Base-by-base conservation (phyloP, 2,329 filamentous ascomycete genomes). In the Aspergillus pseudotamarii region DNA sequence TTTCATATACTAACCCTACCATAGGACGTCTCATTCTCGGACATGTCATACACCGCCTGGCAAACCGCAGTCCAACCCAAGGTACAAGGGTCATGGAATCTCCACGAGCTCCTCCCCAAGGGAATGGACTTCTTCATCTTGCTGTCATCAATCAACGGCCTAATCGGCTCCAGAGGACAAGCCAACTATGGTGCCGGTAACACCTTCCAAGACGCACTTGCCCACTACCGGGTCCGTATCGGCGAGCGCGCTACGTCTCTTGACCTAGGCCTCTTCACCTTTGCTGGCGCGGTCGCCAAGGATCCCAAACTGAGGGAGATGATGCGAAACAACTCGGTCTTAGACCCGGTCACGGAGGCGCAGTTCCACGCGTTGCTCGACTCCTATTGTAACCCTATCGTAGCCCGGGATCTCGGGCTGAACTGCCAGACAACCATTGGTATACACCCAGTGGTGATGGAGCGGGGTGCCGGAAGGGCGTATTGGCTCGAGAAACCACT, bases 101-200 rank as follows among this genome's bases (percentile, higher is more conserved):
- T 79, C 19, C 72, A 77, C 63, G 43, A 66, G n/a, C 57, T 66
- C 11, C 63, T 74, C 10, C 68, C 68, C 11, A 53, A 51, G 9
- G 67, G 76, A 48, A 69, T 81, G 36, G 75, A 79, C 58, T 80
- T 80, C 65, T 80, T 81, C 64, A 59, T 79, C 56, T 69, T 76
- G 59, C 67, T 79, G 4, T 78, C 76, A 0, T 80, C 78, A 2
- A 60, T 75, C 4, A 73, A 77, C 46, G 76, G 76, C 1, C 66
- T 84, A 23, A 67, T 80, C 3, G 82, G 82, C 4, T 79, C 80
- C 41, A 62, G 76, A 3, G 77, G 78, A 6, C 72, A 84, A 56
- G 75, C 81, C 6, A 81, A 78, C 62, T 80, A 80, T 62, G 71
- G 72, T 1, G 75, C 77, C 10, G 77, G 69, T n/a, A 73, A 74